phyloP scores from a whole-genome alignment of 805 yeast genomes.

The Schizosaccharomyces japonicus region DNA sequence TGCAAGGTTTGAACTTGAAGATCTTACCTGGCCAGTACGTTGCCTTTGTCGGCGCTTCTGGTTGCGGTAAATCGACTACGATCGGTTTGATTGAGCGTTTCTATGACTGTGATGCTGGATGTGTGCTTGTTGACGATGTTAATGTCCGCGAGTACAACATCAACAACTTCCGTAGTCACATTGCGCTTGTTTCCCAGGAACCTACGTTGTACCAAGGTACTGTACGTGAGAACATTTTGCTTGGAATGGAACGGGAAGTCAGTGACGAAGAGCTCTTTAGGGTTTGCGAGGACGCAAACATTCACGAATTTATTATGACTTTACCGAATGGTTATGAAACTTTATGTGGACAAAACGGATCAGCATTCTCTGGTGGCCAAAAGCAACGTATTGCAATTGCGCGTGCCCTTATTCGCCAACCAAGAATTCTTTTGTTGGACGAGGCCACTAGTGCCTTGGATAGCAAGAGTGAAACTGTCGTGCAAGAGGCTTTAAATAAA shows the following conservation, averaged over 20 bases:
- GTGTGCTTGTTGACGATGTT: slow-evolving; percentile 24
- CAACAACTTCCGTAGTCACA: slow-evolving; percentile 25
- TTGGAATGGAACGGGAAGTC: slow-evolving; percentile 15
- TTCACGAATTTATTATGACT: slow-evolving; percentile 24
- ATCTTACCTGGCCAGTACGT: slow-evolving; percentile 61
- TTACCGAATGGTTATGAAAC: slow-evolving; percentile 31
- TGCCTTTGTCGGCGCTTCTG: slow-evolving; percentile 74
- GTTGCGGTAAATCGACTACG: slow-evolving; percentile 24
- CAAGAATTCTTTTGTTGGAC: slow-evolving; percentile 30
- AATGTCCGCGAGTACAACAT: slow-evolving; percentile 26
- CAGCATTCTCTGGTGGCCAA: slow-evolving; percentile 40
- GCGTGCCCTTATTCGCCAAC: slow-evolving; percentile 33
- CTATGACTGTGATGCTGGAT: slow-evolving; percentile 29
- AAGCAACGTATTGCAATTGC: slow-evolving; percentile 44
- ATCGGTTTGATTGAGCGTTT: slow-evolving; percentile 33
- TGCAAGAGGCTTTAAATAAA: slow-evolving; percentile 33
- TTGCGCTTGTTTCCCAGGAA: slow-evolving; percentile 43
- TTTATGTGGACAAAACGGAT: slow-evolving; percentile 26
- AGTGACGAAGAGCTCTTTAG: slow-evolving; percentile 18
- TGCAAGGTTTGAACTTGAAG: slow-evolving; percentile 12
- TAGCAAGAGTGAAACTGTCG: slow-evolving; percentile 38
- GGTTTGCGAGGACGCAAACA: slow-evolving; percentile 30
- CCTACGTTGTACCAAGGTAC: slow-evolving; percentile 46
- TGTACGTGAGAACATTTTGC: slow-evolving; percentile 48
- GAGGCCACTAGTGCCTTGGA: slow-evolving; percentile 34